Percentiles rank a stretch among this genome's conserved stretches.
phyloP scores from a whole-genome alignment of 1,284 basidiomycete species.

The Schizophyllum amplum region DNA sequence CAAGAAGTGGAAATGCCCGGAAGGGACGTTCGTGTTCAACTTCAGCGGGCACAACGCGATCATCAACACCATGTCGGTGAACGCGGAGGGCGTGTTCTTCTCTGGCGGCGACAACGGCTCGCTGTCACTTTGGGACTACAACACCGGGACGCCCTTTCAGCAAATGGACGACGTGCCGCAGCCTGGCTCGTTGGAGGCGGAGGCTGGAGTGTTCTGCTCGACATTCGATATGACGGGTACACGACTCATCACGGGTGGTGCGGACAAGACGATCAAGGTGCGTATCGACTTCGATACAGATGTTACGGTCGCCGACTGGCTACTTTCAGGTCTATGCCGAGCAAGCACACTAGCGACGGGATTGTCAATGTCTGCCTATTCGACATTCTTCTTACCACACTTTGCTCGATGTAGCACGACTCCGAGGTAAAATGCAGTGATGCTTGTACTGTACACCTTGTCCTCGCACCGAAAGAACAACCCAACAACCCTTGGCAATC shows the following conservation, averaged over 20 bases:
- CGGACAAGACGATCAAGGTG: conserved; percentile 98
- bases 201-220: conserved; percentile 92
- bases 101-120: conserved; percentile 92
- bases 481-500: no score
- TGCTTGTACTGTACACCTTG: no score
- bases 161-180: conserved; percentile 91
- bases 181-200: conserved; percentile 94
- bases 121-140: conserved; percentile 89
- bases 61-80: conserved; percentile 93
- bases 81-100: conserved; percentile 94
- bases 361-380: background rate
- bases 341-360: conserved; percentile 23
- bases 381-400: background rate
- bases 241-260: conserved; percentile 90
- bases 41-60: conserved; percentile 95
- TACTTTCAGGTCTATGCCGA: conserved; percentile 38
- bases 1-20: conserved; percentile 99
- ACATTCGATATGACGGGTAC: conserved; percentile 96
- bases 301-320: background rate
- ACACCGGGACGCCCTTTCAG: conserved; percentile 93
- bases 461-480: no score
- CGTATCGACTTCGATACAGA: conserved; percentile 10
- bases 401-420: background rate
- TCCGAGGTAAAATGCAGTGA: no score
- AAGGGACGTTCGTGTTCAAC: conserved; percentile 92